A percentile compares a stretch with the other conserved stretches of the same genome.
Conservation (phyloP, 2,329 filamentous ascomycete genomes). For the Penicillium sp. region DNA sequence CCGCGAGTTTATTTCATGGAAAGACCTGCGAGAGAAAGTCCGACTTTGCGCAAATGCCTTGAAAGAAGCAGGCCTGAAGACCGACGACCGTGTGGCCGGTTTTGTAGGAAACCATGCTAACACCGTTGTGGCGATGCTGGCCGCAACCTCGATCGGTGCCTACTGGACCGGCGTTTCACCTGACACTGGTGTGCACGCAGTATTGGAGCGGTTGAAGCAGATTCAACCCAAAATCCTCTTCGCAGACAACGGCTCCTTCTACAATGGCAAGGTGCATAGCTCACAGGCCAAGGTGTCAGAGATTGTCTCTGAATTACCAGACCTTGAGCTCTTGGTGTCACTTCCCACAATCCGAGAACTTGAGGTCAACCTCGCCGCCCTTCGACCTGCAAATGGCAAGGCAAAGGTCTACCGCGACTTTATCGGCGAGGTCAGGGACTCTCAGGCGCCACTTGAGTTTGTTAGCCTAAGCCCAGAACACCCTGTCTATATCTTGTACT, state of each 20-base stretch:
- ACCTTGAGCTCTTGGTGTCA: conserved; percentile 67
- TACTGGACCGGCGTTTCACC: conserved; percentile 93
- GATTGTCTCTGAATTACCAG: conserved; percentile 64
- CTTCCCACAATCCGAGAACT: conserved; percentile 60
- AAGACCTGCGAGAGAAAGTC: conserved; percentile 72
- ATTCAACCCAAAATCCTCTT: conserved; percentile 80
- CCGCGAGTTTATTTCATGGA: conserved; percentile 69
- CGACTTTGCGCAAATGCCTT: conserved; percentile 68
- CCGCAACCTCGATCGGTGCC: conserved; percentile 74
- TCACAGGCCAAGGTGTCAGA: conserved; percentile 73
- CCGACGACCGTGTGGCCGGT: conserved; percentile 61
- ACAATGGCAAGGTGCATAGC: conserved; percentile 88
- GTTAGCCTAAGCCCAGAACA: conserved; percentile 77
- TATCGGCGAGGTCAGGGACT: conserved; percentile 41
- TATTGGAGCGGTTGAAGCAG: conserved; percentile 80
- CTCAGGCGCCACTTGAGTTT: conserved; percentile 55
- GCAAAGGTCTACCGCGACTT: conserved; percentile 46
- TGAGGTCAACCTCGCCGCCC: conserved; percentile 34
- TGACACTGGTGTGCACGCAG: conserved; percentile 86
- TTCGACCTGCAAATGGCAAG: conserved; percentile 38
- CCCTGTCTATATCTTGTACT: conserved; percentile 91
- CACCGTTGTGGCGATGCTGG: conserved; percentile 82
- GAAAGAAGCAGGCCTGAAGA: conserved; percentile 59
- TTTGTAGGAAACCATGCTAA: conserved; percentile 89
- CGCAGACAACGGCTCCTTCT: conserved; percentile 80